Conservation (phyloP, 2,329 filamentous ascomycete genomes). For the Ascosphaera acerosa region DNA sequence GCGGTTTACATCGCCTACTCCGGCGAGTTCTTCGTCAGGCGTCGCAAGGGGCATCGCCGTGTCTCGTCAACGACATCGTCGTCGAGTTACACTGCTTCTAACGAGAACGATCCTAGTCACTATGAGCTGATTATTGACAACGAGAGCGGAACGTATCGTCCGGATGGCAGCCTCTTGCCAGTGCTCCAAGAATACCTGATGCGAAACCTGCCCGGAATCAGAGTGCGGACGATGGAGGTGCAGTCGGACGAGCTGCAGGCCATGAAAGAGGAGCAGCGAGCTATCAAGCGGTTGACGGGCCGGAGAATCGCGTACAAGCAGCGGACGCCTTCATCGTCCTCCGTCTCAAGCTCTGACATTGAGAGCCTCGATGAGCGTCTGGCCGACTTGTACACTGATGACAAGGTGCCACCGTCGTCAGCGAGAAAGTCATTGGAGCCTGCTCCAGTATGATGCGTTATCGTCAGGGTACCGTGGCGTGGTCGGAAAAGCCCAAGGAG, state of each 20-base stretch:
- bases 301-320: slow-evolving; percentile 29
- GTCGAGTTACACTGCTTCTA: slow-evolving; percentile 7
- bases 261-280: slow-evolving; percentile 52
- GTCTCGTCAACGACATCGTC: neutral
- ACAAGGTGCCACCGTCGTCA: too few species aligned
- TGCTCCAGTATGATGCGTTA: too few species aligned
- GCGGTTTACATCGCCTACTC: slow-evolving; percentile 76
- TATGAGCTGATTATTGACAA: slow-evolving; percentile 92
- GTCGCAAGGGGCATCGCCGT: slow-evolving; percentile 27
- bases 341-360: slow-evolving; percentile 29
- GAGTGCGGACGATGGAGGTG: slow-evolving; percentile 50
- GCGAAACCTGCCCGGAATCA: slow-evolving; percentile 49
- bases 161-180: slow-evolving; percentile 51
- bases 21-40: slow-evolving; percentile 76
- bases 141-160: slow-evolving; percentile 78
- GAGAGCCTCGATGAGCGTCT: slow-evolving; percentile 28
- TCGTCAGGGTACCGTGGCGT: too few species aligned
- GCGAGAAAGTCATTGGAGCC: too few species aligned
- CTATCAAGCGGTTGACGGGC: slow-evolving; percentile 41
- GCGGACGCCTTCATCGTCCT: slow-evolving; percentile 16
- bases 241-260: slow-evolving; percentile 41
- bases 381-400: too few species aligned
- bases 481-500: too few species aligned
- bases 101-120: slow-evolving; percentile 19
- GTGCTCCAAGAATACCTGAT: slow-evolving; percentile 44